Evolutionary conservation across 164 flowering plant species (phyloP), one percentile per base, ranked within the genome.

Genomic region (Tetracentron sinense): DNA sequence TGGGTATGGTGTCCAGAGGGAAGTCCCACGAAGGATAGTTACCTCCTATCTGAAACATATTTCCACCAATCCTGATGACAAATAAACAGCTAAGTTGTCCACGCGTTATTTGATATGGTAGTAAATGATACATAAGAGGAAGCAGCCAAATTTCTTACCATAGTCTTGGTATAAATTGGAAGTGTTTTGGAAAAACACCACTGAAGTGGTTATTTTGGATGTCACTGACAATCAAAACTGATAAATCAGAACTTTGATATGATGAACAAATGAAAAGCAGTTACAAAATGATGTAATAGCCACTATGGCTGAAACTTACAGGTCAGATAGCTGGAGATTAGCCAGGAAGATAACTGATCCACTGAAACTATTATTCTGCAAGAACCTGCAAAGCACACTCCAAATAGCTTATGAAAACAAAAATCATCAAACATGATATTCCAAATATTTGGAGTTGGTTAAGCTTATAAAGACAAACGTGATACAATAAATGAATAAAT

Each of bases 321-420:
- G 77, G 55, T 85, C 79, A 58, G 65, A 64, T 3, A 92, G 79
- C 0, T 81, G 80, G 64, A 92, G 94, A 60, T 80, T 64, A 33
- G 94, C 75, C 56, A 92, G 80, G 63, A 75, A 82, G 33, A 76
- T 54, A 35, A 92, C 94, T 38, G 96, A 83, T 63, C 97, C 97
- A 57, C 89, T 85, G 66, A 92, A 84, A 31, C 74, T 62, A 71
- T 92, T 92, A 44, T 76, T 76, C 79, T 89, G 85, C 72, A 89
- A 70, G 71, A 60, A 86, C 78, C 97, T 92, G 87, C 54, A 80
- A n/a, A 25, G 2, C 20, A 53, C 20, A 4, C 52, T 20, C 31
- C 26, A 53, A 21, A 53, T 8, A 16, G 14, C 33, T 23, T 26
- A 23, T n/a, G n/a, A n/a, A n/a, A n/a, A n/a, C n/a, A n/a, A n/a